Base-by-base conservation (phyloP, 805 yeast species). In the Peterozyma xylosa region DNA sequence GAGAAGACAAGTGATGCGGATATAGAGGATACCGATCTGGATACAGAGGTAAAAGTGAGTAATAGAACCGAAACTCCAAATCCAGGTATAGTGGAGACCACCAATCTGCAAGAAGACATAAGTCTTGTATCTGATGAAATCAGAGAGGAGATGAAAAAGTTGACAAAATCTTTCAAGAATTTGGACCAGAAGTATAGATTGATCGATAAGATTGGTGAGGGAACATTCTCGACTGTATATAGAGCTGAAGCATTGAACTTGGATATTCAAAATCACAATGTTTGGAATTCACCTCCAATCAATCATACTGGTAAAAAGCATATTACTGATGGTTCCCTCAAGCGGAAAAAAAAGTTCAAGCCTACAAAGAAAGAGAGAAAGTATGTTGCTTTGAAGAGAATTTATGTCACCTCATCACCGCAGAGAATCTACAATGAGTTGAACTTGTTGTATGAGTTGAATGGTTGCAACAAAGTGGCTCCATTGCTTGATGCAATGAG, bases 331-430 rank as follows among this genome's bases (percentile, higher is more conserved):
- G 15, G 57, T 53, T 38, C 46, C 49, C 27, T 21, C 27, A 21
- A 21, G 27, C 4, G 27, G 27, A 21, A 7, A 7, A 21, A 21
- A 21, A 21, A 7, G 27, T 7, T 21, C 27, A 33, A 57, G 45
- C 30, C 48, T 48, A 21, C 55, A 56, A 41, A 56, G 51, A 6
- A 52, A 55, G 67, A 61, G 50, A 69, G 58, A 51, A 70, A 70
- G 38, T 59, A 70, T 42, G 98, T 93, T 45, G 99, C 99, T 2
- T 68, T 93, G 52, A 93, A 93, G 59, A 78, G 93, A 55, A 88
- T 93, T 39, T 90, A 91, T 60, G 98, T 90, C 16, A 93, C 99
- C 0, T 86, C 96, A 1, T 88, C 97, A 7, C 97, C 98, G 0
- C 82, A 79, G 49, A 74, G 99, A 62, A 91, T 93, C 37, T 80